Conservation (phyloP, 345 rosid species). For the Linum lewisii region DNA sequence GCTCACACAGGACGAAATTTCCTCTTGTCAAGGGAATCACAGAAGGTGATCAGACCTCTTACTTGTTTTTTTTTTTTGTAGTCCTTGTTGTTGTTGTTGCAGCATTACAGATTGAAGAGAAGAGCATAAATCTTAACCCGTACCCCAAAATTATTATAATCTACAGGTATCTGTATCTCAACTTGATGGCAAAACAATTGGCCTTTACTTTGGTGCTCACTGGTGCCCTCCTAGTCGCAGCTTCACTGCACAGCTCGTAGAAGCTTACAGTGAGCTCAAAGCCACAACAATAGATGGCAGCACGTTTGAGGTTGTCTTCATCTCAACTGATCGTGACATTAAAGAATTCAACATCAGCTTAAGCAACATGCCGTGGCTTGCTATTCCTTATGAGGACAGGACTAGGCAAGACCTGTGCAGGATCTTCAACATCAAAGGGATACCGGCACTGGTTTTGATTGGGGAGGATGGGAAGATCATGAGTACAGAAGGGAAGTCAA, state of each 20-base stretch:
- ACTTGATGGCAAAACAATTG: constrained; percentile 65
- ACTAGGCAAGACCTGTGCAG: constrained; percentile 56
- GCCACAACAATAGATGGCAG: constrained; percentile 15
- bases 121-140: not conserved
- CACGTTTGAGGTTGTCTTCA: constrained; percentile 42
- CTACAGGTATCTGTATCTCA: constrained; percentile 42
- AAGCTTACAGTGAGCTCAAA: constrained; percentile 41
- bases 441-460: constrained; percentile 53
- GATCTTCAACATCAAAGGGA: constrained; percentile 54
- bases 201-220: constrained; percentile 64
- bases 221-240: constrained; percentile 74
- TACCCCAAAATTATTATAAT: not conserved
- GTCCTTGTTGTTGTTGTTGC: not conserved
- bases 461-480: constrained; percentile 61
- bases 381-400: constrained; percentile 61
- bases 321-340: constrained; percentile 58
- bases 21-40: not conserved
- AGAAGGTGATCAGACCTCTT: not conserved
- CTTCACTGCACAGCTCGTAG: constrained; percentile 53
- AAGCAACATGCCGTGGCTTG: constrained; percentile 67
- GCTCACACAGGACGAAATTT: constrained; percentile 32
- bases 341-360: constrained; percentile 44
- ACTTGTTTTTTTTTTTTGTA: not conserved
- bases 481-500: constrained; percentile 42
- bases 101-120: too few relatives aligned